Evolutionary conservation across 306 rosid genomes (phyloP).

Genomic region (Arachis hypogaea): DNA sequence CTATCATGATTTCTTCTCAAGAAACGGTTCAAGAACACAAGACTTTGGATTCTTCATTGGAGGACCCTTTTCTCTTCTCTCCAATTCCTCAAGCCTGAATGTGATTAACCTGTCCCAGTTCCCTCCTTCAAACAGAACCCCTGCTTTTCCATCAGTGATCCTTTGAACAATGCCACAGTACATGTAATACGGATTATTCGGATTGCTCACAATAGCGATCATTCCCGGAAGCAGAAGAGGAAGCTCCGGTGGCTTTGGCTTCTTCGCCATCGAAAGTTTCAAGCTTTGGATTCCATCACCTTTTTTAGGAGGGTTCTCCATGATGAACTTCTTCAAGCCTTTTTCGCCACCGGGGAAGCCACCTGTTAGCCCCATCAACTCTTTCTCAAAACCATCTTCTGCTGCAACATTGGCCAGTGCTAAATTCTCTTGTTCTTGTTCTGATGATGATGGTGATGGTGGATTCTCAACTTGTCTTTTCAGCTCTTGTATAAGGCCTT

Average conservation of each 20-base stretch:
- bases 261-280: slow-evolving; percentile 43
- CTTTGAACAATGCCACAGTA: slow-evolving; percentile 63
- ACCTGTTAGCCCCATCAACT: slow-evolving; percentile 85
- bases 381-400: slow-evolving; percentile 84
- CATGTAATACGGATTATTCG: slow-evolving; percentile 70
- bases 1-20: slow-evolving; percentile 52
- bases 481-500: slow-evolving; percentile 69
- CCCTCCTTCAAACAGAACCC: slow-evolving; percentile 54
- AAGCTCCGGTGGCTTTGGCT: slow-evolving; percentile 61
- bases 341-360: slow-evolving; percentile 97
- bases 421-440: slow-evolving; percentile 26
- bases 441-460: slow-evolving; percentile 38
- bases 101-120: slow-evolving; percentile 63
- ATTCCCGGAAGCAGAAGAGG: slow-evolving; percentile 70
- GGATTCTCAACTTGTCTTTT: slow-evolving; percentile 47
- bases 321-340: slow-evolving; percentile 69
- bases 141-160: slow-evolving; percentile 49
- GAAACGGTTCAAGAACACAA: slow-evolving; percentile 67
- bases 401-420: slow-evolving; percentile 37
- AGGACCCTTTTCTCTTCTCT: slow-evolving; percentile 93
- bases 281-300: slow-evolving; percentile 22
- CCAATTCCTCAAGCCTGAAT: slow-evolving; percentile 76
- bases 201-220: slow-evolving; percentile 72
- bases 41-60: slow-evolving; percentile 82
- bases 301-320: slow-evolving; percentile 75